A percentile compares a stretch with the other conserved stretches of the same genome.
These are phyloP conservation scores for Ministeria vibrans DNA, from an alignment of 78 protist genomes.

Conservation along the genomic window DNA sequence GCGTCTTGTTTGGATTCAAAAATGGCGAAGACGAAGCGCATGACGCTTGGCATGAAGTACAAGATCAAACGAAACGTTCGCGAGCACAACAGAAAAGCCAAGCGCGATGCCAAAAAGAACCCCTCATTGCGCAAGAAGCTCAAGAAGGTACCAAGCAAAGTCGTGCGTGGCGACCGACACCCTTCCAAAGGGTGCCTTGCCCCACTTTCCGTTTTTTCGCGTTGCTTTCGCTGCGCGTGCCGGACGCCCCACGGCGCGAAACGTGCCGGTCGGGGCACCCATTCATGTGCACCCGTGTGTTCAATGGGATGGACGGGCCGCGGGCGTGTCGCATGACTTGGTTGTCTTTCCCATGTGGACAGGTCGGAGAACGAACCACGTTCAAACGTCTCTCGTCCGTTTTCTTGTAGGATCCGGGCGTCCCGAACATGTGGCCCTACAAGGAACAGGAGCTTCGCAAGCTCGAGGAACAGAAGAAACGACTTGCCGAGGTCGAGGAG, in stretches of 20 bases:
- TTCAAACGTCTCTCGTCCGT: no score
- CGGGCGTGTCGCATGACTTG: no score
- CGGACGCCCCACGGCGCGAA: neutral
- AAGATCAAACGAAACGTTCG: slow-evolving; percentile 38
- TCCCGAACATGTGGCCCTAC: slow-evolving; percentile 83
- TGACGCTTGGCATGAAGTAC: neutral
- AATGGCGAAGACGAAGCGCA: no score
- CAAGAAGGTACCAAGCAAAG: no score
- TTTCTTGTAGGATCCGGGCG: slow-evolving; percentile 80
- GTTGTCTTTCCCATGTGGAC: no score
- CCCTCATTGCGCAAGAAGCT: neutral
- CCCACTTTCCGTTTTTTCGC: neutral
- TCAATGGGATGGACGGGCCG: no score
- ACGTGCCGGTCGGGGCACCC: no score
- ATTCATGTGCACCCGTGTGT: no score
- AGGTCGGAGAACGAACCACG: no score
- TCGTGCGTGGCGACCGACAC: neutral
- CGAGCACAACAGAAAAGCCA: slow-evolving; percentile 40
- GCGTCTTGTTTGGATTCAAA: no score
- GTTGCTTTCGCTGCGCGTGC: neutral
- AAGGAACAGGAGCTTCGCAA: slow-evolving; percentile 68
- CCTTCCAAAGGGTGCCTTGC: neutral
- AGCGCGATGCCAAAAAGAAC: slow-evolving; percentile 3
- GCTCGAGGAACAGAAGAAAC: slow-evolving; percentile 37
- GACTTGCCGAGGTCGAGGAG: slow-evolving; percentile 30